Evolutionary conservation across 1,284 basidiomycete genomes (phyloP).

Genomic region (Moniliella sp.): DNA sequence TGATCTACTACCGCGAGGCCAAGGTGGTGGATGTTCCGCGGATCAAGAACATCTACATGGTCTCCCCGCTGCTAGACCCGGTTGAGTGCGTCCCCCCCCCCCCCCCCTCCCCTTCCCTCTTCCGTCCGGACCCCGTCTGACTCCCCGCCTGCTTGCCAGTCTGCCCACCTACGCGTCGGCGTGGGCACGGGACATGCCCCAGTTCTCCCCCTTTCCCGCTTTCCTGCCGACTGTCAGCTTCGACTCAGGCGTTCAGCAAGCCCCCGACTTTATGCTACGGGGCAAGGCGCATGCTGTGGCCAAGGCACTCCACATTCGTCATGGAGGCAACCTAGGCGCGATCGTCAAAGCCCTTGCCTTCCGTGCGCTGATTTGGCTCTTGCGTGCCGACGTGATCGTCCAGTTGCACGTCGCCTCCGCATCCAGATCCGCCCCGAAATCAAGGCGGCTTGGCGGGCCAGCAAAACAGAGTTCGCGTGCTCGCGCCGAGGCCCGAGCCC

Average conservation of each 20-base stretch:
- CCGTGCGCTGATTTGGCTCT: slow-evolving; percentile 72
- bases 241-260: slow-evolving; percentile 5
- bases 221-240: slow-evolving; percentile 15
- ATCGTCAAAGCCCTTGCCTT: slow-evolving; percentile 44
- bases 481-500: too few species aligned
- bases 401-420: slow-evolving; percentile 65
- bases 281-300: too few species aligned
- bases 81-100: slow-evolving; percentile 5
- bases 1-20: slow-evolving; percentile 70
- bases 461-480: too few species aligned
- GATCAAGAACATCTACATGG: slow-evolving; percentile 63
- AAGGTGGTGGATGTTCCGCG: slow-evolving; percentile 68
- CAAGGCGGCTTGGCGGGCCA: slow-evolving; percentile 43
- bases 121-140: too few species aligned
- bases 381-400: slow-evolving; percentile 61
- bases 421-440: slow-evolving; percentile 56
- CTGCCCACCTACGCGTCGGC: too few species aligned
- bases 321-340: too few species aligned
- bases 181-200: slow-evolving; percentile 48
- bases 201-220: slow-evolving; percentile 45
- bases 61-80: slow-evolving; percentile 16
- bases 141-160: too few species aligned
- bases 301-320: too few species aligned
- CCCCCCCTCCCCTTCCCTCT: too few species aligned
- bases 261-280: not conserved